Base-by-base conservation (phyloP, 2,329 filamentous ascomycete genomes). In the Neodidymelliopsis sp. region DNA sequence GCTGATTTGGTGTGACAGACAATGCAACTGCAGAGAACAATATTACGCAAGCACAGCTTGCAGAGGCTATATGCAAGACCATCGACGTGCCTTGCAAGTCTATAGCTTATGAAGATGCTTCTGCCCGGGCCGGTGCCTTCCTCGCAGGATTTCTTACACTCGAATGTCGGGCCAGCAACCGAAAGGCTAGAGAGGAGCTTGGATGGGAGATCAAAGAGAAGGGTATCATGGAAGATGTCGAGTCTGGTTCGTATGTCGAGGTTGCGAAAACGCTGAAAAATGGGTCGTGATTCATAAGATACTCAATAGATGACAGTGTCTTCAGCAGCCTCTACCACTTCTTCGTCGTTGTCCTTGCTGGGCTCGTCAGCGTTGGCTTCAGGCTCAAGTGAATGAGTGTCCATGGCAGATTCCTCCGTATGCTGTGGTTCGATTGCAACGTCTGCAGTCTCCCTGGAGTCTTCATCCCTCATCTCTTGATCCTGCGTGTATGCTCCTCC, bases 301-400 rank as follows among this genome's bases (percentile, higher is more conserved):
- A 31, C 53, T 82, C 77, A 96, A 77, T 96, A 96, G 51, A 96
- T 93, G 42, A 96, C 90, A 62, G 88, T 91, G 65, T 96, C 91
- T 76, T 97, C 91, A 52, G 91, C 90, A 44, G 88, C 89, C 42
- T 65, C 89, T 43, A 94, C 85, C 58, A 95, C 81, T 47, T 93
- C 86, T 65, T 92, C 89, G 81, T 60, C 81, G 68, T 49, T 78
- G 31, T 79, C 64, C 65, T 74, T 75, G 64, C 73, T 69, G 54
- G 65, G 59, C 55, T 74, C 71, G 44, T 66, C 66, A 43, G 53
- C 50, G 19, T 47, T 46, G 18, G 49, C 36, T 73, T 78, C 47
- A 50, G 60, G 57, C 48, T 55, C 58, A 40, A 58, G 47, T 38
- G 25, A 33, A 27, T 27, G 49, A 25, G 24, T 50, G 23, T 63